These are phyloP conservation scores for Aureobasidium subglaciale DNA, from an alignment of 2,329 filamentous ascomycete species.

Conservation along the genomic window DNA sequence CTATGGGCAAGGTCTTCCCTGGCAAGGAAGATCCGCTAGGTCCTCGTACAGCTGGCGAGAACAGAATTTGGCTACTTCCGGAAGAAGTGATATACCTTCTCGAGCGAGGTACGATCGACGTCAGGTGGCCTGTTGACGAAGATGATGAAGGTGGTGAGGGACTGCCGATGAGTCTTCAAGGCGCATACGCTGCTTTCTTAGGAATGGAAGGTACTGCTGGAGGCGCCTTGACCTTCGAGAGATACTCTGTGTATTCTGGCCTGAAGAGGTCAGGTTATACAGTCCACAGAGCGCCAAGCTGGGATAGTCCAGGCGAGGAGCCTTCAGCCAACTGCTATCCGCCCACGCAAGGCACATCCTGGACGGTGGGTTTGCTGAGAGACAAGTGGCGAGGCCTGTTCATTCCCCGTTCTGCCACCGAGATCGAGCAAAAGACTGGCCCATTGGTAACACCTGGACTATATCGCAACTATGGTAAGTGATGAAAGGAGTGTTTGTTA, in stretches of 20 bases:
- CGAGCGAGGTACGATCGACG: conserved; percentile 78
- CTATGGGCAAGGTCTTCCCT: conserved; percentile 63
- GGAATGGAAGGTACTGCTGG: conserved; percentile 54
- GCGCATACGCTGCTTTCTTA: conserved; percentile 78
- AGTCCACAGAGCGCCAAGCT: conserved; percentile 61
- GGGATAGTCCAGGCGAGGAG: conserved; percentile 22
- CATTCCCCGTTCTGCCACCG: background rate
- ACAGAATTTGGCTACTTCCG: conserved; percentile 68
- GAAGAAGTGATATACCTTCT: conserved; percentile 88
- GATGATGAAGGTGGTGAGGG: conserved; percentile 51
- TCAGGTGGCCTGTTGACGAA: conserved; percentile 63
- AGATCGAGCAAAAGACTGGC: conserved; percentile 24
- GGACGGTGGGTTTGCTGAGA: conserved; percentile 10
- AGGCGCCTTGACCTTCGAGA: conserved; percentile 57
- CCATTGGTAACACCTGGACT: conserved; percentile 48
- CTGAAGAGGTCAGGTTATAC: conserved; percentile 78
- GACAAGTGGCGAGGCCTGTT: conserved; percentile 7
- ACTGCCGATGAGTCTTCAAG: conserved; percentile 83
- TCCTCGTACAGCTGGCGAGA: conserved; percentile 23
- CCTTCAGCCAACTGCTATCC: conserved; percentile 22
- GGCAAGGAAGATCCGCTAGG: conserved; percentile 42
- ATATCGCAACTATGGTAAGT: conserved; percentile 46
- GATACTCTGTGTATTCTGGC: conserved; percentile 82
- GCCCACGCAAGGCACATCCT: conserved; percentile 9
- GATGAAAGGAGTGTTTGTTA: background rate